Conservation (phyloP, 371 early-diverging fungal genomes). For the Blakeslea trispora region DNA sequence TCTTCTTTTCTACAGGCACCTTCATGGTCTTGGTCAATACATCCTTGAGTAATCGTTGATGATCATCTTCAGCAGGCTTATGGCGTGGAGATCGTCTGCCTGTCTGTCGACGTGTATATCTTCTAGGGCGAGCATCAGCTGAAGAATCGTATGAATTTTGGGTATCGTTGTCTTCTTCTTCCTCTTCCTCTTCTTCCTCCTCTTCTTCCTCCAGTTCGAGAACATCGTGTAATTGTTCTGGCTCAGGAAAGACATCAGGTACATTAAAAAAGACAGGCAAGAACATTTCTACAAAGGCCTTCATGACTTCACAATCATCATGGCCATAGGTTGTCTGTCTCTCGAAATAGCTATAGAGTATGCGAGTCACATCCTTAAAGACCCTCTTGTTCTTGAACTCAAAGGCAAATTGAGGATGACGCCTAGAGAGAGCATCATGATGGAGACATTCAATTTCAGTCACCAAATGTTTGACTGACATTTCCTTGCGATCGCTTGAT, state of each 20-base stretch:
- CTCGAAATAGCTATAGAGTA: constrained; percentile 60
- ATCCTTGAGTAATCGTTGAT: constrained; percentile 23
- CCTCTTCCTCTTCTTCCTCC: constrained; percentile 3
- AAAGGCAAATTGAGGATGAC: constrained; percentile 66
- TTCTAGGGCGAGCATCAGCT: constrained; percentile 12
- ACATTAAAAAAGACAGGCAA: constrained; percentile 73
- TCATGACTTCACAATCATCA: constrained; percentile 72
- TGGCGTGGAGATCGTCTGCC: constrained; percentile 22
- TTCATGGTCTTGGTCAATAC: constrained; percentile 24
- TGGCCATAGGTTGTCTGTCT: constrained; percentile 50
- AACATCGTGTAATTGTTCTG: too few relatives aligned
- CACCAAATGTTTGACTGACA: constrained; percentile 75
- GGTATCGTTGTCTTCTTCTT: constrained; percentile 16
- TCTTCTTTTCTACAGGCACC: neutral
- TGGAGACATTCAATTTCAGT: constrained; percentile 84
- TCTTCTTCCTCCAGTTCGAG: constrained; percentile 38
- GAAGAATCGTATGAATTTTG: constrained; percentile 19
- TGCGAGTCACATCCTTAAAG: constrained; percentile 69
- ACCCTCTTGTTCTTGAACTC: constrained; percentile 63
- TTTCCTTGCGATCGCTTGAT: constrained; percentile 77
- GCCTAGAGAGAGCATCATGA: constrained; percentile 37
- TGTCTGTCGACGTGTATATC: neutral
- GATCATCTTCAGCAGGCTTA: constrained; percentile 19
- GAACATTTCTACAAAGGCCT: constrained; percentile 73
- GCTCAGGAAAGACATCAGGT: constrained; percentile 17